Evolutionary conservation across 345 rosid species (phyloP).

Genomic region (Adansonia digitata): DNA sequence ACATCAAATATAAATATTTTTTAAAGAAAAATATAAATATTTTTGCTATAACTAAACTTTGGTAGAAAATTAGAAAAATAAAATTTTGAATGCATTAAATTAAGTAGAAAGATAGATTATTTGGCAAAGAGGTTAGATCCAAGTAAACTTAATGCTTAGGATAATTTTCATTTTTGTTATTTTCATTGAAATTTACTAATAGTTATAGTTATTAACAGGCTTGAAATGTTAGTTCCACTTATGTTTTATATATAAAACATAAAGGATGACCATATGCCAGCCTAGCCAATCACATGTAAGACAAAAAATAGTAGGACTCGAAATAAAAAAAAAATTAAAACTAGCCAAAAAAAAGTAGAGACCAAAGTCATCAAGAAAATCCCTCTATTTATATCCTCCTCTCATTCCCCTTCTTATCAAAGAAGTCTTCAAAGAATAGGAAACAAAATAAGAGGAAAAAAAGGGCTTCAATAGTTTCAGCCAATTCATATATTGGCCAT

Average conservation of each 20-base stretch:
- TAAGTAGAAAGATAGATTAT: no score
- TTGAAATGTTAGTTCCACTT: not conserved
- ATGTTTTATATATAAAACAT: no score
- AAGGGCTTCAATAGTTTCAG: not conserved
- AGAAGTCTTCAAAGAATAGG: constrained; percentile 13
- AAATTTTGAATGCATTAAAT: no score
- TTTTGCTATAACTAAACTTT: no score
- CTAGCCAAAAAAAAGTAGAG: not conserved
- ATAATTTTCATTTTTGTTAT: not conserved
- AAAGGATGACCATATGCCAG: constrained; percentile 1
- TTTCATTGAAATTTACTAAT: not conserved
- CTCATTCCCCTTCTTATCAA: constrained; percentile 22
- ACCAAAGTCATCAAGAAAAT: not conserved
- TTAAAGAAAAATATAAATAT: no score
- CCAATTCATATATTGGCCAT: not conserved
- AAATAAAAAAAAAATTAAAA: not conserved
- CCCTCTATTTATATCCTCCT: constrained; percentile 26
- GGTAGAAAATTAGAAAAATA: no score
- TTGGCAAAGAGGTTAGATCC: no score
- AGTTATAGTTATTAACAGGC: not conserved
- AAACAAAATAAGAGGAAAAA: not conserved
- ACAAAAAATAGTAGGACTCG: not conserved
- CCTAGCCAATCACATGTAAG: constrained; percentile 5
- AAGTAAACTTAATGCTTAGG: no score
- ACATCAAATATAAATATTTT: no score